Evolutionary conservation across 2,329 filamentous ascomycete genomes (phyloP), one percentile per base, ranked within the genome.

Genomic region (Rhexocercosporidium sp.): DNA sequence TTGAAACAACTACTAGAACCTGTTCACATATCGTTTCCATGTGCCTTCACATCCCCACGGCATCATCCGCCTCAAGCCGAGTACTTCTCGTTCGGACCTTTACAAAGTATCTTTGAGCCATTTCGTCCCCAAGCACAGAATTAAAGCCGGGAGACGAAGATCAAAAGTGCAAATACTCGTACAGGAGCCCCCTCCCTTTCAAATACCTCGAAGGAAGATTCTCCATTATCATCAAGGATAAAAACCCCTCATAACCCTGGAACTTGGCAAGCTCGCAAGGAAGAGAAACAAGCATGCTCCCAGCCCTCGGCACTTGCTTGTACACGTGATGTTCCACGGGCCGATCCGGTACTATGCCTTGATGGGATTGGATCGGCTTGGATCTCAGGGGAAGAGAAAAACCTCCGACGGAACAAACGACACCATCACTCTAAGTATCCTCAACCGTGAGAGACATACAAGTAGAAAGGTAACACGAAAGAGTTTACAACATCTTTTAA

Each of bases 221-320:
- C 41, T 6, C 16, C 41, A 44, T 44, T 31, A 54, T 54, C 51
- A 7, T 22, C 51, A 31, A 34, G 29, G 29, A 34, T 54, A 14
- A 18, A 18, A n/a, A 44, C 14, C n/a, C n/a, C 8, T 14, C 41
- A 44, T n/a, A 44, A 44, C 11, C 8, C 11, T 18, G n/a, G 18
- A 54, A 56, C 53, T 56, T 39, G 53, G 53, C 53, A n/a, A 7
- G 14, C 8, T 8, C 18, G 3, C 39, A 16, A 49, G 22, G 46
- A 18, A 39, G 2, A 22, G 20, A 37, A 56, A 25, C 53, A 56
- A 56, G 53, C 53, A 56, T 37, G 25, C 27, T 53, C 49, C 22
- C 25, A 53, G 47, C 49, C 49, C 53, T 56, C 53, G 53, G 53
- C 53, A 37, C 37, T 56, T 56, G 53, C 53, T 56, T 56, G 9